A percentile compares a stretch with the other conserved stretches of the same genome.
Conservation (phyloP, 2,329 filamentous ascomycete species). For the Cytospora leucostoma region DNA sequence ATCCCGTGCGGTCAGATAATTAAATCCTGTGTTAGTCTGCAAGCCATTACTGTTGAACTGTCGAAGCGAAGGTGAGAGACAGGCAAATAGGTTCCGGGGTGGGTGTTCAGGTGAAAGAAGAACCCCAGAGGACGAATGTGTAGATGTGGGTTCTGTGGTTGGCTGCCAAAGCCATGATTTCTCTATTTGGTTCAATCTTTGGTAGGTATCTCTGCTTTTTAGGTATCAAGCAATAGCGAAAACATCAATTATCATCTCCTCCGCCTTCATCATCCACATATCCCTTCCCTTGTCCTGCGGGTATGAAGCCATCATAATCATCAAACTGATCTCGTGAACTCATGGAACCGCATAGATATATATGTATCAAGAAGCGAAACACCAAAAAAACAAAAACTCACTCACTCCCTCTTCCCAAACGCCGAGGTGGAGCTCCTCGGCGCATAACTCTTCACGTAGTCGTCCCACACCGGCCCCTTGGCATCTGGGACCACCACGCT, state of each 20-base stretch:
- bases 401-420: constrained; percentile 21
- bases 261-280: neutral
- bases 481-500: constrained; percentile 30
- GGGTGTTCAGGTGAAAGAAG: neutral
- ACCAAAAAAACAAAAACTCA: neutral
- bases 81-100: neutral
- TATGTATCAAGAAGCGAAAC: constrained; percentile 6
- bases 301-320: neutral
- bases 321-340: constrained; percentile 1
- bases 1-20: neutral
- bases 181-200: neutral
- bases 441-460: constrained; percentile 32
- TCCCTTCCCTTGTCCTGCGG: neutral
- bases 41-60: neutral
- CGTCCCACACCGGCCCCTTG: constrained; percentile 37
- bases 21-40: neutral
- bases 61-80: too few species aligned
- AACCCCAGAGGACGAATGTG: too few species aligned
- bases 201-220: neutral
- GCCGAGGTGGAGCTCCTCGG: constrained; percentile 19
- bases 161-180: neutral
- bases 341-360: neutral
- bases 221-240: neutral
- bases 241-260: neutral
- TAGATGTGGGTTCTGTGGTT: neutral